Conservation (phyloP, 2,329 filamentous ascomycete genomes). For the Fusarium virguliforme region DNA sequence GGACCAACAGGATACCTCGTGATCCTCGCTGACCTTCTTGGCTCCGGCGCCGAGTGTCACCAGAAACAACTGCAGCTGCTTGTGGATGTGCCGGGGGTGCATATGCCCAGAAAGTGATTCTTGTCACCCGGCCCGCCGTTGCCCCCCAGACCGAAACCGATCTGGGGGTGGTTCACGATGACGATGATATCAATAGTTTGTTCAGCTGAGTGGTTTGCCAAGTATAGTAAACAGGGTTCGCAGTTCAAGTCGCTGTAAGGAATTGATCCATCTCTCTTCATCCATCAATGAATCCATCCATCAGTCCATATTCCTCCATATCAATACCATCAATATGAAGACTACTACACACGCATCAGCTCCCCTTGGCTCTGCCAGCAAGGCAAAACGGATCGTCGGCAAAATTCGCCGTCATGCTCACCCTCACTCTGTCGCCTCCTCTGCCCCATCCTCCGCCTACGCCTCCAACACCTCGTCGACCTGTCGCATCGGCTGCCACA, state of each 20-base stretch:
- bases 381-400: slow-evolving; percentile 46
- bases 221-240: slow-evolving; percentile 1
- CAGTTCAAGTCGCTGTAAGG: slow-evolving; percentile 14
- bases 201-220: slow-evolving; percentile 14
- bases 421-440: slow-evolving; percentile 21
- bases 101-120: slow-evolving; percentile 12
- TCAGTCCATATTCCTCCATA: background rate
- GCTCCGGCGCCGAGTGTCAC: slow-evolving; percentile 3
- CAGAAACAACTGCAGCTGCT: slow-evolving; percentile 10
- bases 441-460: slow-evolving; percentile 34
- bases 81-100: background rate
- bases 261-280: background rate
- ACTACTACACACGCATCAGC: slow-evolving; percentile 33
- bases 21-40: background rate
- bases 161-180: background rate
- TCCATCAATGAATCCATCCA: background rate
- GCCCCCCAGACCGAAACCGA: background rate
- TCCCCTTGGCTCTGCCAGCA: slow-evolving; percentile 30
- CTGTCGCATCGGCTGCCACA: slow-evolving; percentile 34
- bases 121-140: slow-evolving; percentile 4
- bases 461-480: slow-evolving; percentile 37
- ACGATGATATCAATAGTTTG: slow-evolving; percentile 6
- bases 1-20: background rate
- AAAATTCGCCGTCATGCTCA: slow-evolving; percentile 45
- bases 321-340: slow-evolving; percentile 35